Evolutionary conservation across 441 rosid species (phyloP), one percentile per base, ranked within the genome.

Genomic region (Gossypium schwendimanii): DNA sequence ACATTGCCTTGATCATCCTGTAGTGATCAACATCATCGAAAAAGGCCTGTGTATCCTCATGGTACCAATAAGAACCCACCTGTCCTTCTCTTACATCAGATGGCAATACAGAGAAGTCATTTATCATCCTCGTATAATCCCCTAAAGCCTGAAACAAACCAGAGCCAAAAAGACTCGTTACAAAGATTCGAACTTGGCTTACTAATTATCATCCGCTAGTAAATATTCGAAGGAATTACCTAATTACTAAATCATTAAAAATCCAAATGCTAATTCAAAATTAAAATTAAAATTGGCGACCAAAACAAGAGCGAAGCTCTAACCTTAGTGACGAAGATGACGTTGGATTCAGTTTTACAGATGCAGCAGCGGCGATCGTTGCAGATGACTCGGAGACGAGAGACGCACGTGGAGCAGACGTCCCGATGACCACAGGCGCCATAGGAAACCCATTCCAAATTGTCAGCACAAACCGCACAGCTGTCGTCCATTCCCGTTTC

Each of bases 1-100:
- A 95, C 99, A 90, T 95, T 9, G 97, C 98, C 85, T 91, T 95
- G 75, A 95, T 87, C 98, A 91, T 89, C 84, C 82, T 90, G 81
- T 95, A 95, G 55, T 95, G 99, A 71, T 95, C 98, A 60, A 74
- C 79, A 57, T 96, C 97, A 75, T 96, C 97, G 75, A 93, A 95
- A 82, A 88, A 91, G 4, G 94, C 86, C 61, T 87, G 85, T 4
- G 98, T 90, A 58, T 84, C 97, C 81, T 90, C 97, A 73, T 96
- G 97, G 72, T 87, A 96, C 93, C 90, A 93, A 15, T 89, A 90
- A 0, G 88, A 73, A 18, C 89, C 92, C 14, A 84, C 77, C 58
- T 86, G 79, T 17, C 98, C 98, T 81, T 95, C 99, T 84, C 79
- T 95, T 12, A 90, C 87, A 59, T 82, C 89, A 60, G 87, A 64